Evolutionary conservation across 768 basidiomycete genomes (phyloP).

Genomic region (Termitomyces sp.): DNA sequence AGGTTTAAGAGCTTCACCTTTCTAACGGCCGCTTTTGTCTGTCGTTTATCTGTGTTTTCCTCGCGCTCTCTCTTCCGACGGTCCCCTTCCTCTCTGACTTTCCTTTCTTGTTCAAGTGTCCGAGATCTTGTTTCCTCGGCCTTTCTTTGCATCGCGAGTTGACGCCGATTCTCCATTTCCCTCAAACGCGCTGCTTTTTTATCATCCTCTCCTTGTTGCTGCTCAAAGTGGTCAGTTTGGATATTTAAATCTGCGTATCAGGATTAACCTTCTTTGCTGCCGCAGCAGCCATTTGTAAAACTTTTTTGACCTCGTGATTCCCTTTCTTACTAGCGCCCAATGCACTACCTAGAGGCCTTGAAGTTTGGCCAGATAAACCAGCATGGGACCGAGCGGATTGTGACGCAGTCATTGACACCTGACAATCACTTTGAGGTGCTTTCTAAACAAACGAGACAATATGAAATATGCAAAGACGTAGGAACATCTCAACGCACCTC

Average conservation of each 20-base stretch:
- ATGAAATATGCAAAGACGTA: not conserved
- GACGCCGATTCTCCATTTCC: conserved; percentile 82
- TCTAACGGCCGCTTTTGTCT: conserved; percentile 49
- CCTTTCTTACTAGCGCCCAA: conserved; percentile 66
- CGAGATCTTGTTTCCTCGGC: conserved; percentile 71
- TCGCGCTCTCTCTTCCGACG: conserved; percentile 80
- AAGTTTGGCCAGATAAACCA: conserved; percentile 69
- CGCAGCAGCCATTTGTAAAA: conserved; percentile 71
- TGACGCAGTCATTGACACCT: conserved; percentile 49
- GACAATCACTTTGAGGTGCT: conserved; percentile 41
- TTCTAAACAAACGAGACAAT: conserved; percentile 17
- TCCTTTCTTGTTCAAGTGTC: conserved; percentile 62
- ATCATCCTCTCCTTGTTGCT: conserved; percentile 90
- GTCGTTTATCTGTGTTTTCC: conserved; percentile 67
- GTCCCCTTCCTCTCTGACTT: conserved; percentile 68
- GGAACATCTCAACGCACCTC: conserved; percentile 32
- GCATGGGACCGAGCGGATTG: conserved; percentile 43
- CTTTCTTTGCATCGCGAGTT: conserved; percentile 64
- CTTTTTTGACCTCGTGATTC: conserved; percentile 75
- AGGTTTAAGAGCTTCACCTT: conserved; percentile 36
- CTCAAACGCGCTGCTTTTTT: conserved; percentile 70
- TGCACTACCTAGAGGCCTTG: conserved; percentile 61
- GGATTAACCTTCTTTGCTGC: conserved; percentile 82
- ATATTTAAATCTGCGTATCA: not conserved
- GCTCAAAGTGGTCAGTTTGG: conserved; percentile 5